phyloP scores from a whole-genome alignment of 495 filamentous ascomycete genomes.

The Lasiosphaeria miniovina region DNA sequence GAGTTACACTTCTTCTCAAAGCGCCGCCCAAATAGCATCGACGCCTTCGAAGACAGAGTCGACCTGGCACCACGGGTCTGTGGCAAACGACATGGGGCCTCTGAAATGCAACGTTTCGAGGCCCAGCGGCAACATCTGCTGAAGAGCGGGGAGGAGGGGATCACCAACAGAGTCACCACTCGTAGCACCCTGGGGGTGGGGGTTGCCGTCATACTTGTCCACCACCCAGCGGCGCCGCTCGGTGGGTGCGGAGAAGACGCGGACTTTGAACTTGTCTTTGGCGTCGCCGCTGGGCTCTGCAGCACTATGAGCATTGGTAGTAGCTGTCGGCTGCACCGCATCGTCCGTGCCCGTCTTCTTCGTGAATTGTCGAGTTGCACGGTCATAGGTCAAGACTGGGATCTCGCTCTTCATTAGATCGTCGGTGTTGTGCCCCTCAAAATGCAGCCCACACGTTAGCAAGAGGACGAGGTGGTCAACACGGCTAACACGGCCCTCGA shows the following conservation, averaged over 20 bases:
- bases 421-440: background rate
- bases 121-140: background rate
- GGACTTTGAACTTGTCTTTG: too few relatives aligned
- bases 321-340: too few relatives aligned
- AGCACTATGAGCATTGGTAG: too few relatives aligned
- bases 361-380: background rate
- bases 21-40: background rate
- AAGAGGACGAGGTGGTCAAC: background rate
- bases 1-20: too few relatives aligned
- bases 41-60: background rate
- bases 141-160: too few relatives aligned
- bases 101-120: background rate
- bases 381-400: background rate
- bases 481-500: background rate
- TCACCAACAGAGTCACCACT: too few relatives aligned
- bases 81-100: background rate
- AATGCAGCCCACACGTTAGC: background rate
- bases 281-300: too few relatives aligned
- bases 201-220: background rate
- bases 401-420: background rate
- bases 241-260: too few relatives aligned
- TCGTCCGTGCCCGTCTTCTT: background rate
- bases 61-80: background rate
- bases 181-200: background rate
- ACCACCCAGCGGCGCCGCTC: background rate